Percentiles rank a stretch among this genome's conserved stretches.
Conservation (phyloP, 1,284 basidiomycete species). For the Ganoderma meredithae region DNA sequence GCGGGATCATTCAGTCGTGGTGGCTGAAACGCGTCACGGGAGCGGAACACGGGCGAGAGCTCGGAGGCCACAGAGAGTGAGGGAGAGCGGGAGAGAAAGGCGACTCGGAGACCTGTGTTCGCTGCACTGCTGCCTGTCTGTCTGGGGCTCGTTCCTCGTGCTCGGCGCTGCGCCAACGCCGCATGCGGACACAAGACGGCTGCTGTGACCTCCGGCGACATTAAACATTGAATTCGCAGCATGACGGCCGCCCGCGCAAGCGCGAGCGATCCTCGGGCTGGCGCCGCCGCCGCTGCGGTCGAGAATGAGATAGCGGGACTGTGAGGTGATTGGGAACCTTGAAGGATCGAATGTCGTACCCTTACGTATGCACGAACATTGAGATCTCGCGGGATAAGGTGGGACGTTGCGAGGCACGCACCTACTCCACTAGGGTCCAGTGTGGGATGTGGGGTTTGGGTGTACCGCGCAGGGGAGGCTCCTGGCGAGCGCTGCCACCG, state of each 20-base stretch:
- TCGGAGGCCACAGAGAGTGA: neutral
- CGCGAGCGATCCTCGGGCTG: neutral
- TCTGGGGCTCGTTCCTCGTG: neutral
- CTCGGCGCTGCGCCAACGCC: neutral
- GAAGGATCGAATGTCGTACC: neutral
- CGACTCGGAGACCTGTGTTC: neutral
- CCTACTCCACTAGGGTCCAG: neutral
- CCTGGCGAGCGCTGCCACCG: neutral
- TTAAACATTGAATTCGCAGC: neutral
- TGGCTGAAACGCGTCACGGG: neutral
- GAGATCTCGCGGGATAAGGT: neutral
- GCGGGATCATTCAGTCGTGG: neutral
- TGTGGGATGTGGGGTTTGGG: neutral
- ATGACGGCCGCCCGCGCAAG: neutral
- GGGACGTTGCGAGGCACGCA: neutral
- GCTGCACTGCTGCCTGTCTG: neutral
- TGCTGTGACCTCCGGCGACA: neutral
- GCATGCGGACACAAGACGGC: neutral
- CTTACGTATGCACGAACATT: neutral
- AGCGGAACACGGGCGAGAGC: neutral
- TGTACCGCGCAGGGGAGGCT: neutral
- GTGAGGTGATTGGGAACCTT: neutral
- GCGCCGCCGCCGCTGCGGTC: neutral
- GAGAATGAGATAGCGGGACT: neutral
- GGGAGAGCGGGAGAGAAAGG: neutral